These are phyloP conservation scores for Alternaria triticina DNA, from an alignment of 2,329 filamentous ascomycete genomes.

Conservation along the genomic window DNA sequence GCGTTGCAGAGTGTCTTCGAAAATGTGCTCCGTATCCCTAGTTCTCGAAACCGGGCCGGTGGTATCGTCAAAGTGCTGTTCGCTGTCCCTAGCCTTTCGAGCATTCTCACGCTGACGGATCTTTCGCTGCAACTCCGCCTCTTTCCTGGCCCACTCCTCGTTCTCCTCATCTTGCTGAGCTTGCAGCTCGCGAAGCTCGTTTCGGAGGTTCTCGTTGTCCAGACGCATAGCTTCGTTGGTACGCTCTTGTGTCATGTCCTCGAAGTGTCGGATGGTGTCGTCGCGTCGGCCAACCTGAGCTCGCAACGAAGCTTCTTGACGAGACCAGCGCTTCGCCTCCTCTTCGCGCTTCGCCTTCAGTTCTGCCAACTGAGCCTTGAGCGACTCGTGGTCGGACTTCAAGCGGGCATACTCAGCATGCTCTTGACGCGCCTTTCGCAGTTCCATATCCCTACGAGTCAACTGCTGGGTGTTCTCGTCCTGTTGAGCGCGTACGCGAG, in stretches of 20 bases:
- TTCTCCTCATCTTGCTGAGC: constrained; percentile 44
- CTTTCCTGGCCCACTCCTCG: constrained; percentile 41
- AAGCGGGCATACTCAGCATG: constrained; percentile 61
- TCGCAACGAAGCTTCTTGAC: constrained; percentile 41
- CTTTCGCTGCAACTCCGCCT: constrained; percentile 42
- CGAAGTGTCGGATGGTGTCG: constrained; percentile 49
- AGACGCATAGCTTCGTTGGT: constrained; percentile 48
- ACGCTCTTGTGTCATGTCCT: constrained; percentile 46
- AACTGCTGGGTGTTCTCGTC: constrained; percentile 47
- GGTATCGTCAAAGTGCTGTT: constrained; percentile 17
- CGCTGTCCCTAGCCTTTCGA: constrained; percentile 36
- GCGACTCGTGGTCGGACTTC: constrained; percentile 70
- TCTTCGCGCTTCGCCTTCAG: constrained; percentile 74
- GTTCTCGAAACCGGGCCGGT: constrained; percentile 16
- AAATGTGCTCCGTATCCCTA: constrained; percentile 26
- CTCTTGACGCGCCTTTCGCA: constrained; percentile 45
- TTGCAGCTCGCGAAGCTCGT: constrained; percentile 45
- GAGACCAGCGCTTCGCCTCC: constrained; percentile 42
- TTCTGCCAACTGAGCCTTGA: constrained; percentile 76
- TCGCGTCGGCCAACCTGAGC: constrained; percentile 44
- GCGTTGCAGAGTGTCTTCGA: constrained; percentile 28
- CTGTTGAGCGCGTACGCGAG: constrained; percentile 40
- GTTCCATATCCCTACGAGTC: constrained; percentile 41
- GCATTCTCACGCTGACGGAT: constrained; percentile 39
- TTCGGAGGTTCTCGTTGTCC: constrained; percentile 50